phyloP scores from a whole-genome alignment of 1,139 yeast species.

The Protomyces macrosporus region DNA sequence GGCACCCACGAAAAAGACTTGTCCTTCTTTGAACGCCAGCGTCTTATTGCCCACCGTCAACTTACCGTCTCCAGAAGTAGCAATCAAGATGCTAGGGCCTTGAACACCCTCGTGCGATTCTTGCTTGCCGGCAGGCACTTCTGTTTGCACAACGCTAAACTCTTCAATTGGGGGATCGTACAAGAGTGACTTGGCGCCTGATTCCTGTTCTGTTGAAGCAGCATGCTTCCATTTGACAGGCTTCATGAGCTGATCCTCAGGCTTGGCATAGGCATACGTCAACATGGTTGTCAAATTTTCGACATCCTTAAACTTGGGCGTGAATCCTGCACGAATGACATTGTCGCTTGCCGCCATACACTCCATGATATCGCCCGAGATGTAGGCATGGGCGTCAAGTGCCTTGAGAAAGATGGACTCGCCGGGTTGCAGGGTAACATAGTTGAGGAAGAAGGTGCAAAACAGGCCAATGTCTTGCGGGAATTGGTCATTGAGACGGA shows the following conservation, averaged over 20 bases:
- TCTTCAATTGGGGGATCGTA: constrained; percentile 97
- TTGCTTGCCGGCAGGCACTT: constrained; percentile 45
- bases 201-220: constrained; percentile 31
- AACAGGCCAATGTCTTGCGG: constrained; percentile 91
- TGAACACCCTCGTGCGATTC: constrained; percentile 54
- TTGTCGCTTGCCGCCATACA: constrained; percentile 99
- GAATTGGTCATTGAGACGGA: constrained; percentile 75
- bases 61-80: constrained; percentile 73
- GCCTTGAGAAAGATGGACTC: constrained; percentile 97
- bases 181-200: constrained; percentile 46
- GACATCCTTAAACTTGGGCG: constrained; percentile 93
- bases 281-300: constrained; percentile 86
- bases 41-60: constrained; percentile 40
- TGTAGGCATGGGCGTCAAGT: constrained; percentile 49
- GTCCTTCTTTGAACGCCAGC: constrained; percentile 35
- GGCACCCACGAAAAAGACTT: constrained; percentile 24
- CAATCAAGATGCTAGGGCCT: constrained; percentile 86
- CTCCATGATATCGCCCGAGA: constrained; percentile 51
- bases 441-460: constrained; percentile 87
- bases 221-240: constrained; percentile 63
- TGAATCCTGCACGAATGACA: constrained; percentile 93
- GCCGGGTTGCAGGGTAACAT: constrained; percentile 75
- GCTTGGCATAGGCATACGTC: constrained; percentile 83
- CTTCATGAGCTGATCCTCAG: constrained; percentile 86
- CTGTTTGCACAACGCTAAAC: constrained; percentile 77